Evolutionary conservation across 257 asterid genomes (phyloP).

Genomic region (Perilla frutescens): DNA sequence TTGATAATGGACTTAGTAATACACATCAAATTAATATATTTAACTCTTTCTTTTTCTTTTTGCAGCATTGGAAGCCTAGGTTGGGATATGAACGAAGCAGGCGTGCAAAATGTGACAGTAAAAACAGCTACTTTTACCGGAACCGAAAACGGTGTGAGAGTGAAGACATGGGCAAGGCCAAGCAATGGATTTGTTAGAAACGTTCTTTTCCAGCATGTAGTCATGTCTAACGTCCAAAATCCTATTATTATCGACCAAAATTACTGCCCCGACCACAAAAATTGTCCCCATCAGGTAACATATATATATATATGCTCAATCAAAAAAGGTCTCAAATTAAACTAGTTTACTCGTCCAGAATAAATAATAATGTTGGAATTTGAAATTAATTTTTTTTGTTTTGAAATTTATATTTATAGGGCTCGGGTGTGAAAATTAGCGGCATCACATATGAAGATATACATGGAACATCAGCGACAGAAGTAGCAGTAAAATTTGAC

Average conservation of each 20-base stretch:
- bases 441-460: conserved; percentile 48
- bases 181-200: conserved; percentile 59
- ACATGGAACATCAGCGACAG: conserved; percentile 55
- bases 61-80: conserved; percentile 72
- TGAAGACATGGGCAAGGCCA: conserved; percentile 74
- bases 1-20: too few relatives aligned
- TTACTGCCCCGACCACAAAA: conserved; percentile 50
- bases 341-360: background rate
- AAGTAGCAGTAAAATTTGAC: conserved; percentile 45
- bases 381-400: too few relatives aligned
- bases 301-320: too few relatives aligned
- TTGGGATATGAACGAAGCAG: conserved; percentile 53
- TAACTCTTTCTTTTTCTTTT: too few relatives aligned
- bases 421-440: conserved; percentile 50
- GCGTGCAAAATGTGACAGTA: conserved; percentile 63
- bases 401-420: conserved; percentile 6
- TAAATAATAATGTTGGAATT: background rate
- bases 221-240: conserved; percentile 55
- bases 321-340: too few relatives aligned
- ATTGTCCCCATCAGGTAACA: conserved; percentile 53
- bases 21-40: too few relatives aligned
- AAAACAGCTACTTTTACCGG: conserved; percentile 51
- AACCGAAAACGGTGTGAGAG: conserved; percentile 61
- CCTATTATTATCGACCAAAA: conserved; percentile 67
- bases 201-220: conserved; percentile 46